Base-by-base conservation (phyloP, 1,139 yeast species). In the Magnusiomyces tetraspermus region DNA sequence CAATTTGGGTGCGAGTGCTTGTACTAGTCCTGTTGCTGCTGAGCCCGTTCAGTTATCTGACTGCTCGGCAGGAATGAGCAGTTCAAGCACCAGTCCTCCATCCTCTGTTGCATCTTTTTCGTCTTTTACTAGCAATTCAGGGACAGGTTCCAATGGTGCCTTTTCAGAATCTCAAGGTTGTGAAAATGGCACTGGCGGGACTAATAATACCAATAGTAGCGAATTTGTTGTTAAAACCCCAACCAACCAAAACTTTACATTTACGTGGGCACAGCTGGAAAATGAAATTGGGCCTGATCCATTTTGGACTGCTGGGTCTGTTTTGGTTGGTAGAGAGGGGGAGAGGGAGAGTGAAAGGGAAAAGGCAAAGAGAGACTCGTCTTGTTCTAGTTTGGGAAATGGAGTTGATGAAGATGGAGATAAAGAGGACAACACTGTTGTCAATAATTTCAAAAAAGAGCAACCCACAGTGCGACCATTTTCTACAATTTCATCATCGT, bases 201-300 rank as follows among this genome's bases (percentile, higher is more conserved):
- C n/a, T n/a, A n/a, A n/a, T n/a, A n/a, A n/a, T n/a, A n/a, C n/a
- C n/a, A n/a, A n/a, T n/a, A 28, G 11, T 28, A 11, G 33, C 33
- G 33, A 28, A 11, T 28, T 21, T 17, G 19, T 21, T 24, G 15
- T 21, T 19, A 28, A 30, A 5, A 23, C 21, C 1, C 10, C 23
- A 26, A 2, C 33, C 22, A 13, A 15, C 44, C 19, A 11, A 45
- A 51, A 26, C 26, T 45, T 28, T 28, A 28, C 33, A 11, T 28
- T 28, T 28, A 28, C 6, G 6, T 28, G 33, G 33, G 58, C 28
- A 31, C 52, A 44, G 33, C 48, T 48, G 41, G 56, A 52, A 47
- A 26, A 19, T 23, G 51, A 53, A 22, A 31, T 64, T 22, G 67
- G 67, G 11, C 57, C 61, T 10, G 69, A 66, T 51, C 70, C 71